Base-by-base conservation (phyloP, 257 asterid species). In the Pogostemon cablin region DNA sequence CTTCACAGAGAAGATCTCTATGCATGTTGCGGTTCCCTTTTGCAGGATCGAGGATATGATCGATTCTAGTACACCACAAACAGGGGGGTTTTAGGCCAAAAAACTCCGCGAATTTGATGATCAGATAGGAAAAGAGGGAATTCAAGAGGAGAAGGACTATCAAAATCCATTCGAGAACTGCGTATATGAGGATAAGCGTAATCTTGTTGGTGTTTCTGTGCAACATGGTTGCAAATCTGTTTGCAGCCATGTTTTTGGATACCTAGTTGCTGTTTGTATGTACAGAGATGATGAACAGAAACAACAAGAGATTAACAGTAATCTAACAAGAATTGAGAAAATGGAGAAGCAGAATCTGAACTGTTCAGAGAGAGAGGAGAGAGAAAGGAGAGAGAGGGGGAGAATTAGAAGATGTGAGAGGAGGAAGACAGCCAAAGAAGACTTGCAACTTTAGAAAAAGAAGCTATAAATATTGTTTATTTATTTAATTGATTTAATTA, bases 51-150 rank as follows among this genome's bases (percentile, higher is more conserved):
- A 93, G 60, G 40, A 90, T 1, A 61, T 87, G 93, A 71, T 93
- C 97, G 75, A 93, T 80, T 40, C 96, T 60, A 1, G 95, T 81
- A 75, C 99, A 93, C 93, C 89, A 93, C 2, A 78, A 81, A 56
- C 99, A 93, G 3, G 99, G 99, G 7, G 99, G 88, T 42, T 82
- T 86, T 2, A 93, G 80, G 58, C 96, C 98, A 44, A 93, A 83
- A 75, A 79, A 81, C 20, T 84, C 83, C 1, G 98, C 90, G 72
- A 87, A 93, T 68, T 83, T 93, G 75, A 83, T 70, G 85, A 91
- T 93, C 80, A 89, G 78, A 71, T 87, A 86, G 6, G 96, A 89
- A 59, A 91, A 91, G 8, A 91, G 68, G 65, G 99, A 91, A 77
- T 87, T 93, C 5, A 91, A 79, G 17, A 93, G 79, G 44, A 93